These are phyloP conservation scores for Dendrocalamus sinicus DNA, from an alignment of 176 grass and related monocot species.

Conservation along the genomic window DNA sequence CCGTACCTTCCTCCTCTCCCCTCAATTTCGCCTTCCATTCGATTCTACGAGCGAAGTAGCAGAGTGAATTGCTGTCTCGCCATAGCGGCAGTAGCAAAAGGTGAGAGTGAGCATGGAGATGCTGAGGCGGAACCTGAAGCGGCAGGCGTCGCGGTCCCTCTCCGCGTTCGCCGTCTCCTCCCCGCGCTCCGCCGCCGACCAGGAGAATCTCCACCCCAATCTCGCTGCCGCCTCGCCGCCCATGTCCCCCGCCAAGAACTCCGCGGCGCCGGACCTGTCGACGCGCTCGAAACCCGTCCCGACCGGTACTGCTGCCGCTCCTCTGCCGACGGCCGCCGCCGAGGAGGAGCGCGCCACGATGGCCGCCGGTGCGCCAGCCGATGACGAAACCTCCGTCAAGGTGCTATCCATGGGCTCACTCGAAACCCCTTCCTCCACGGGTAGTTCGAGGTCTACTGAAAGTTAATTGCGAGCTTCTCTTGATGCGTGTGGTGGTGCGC, in stretches of 20 bases:
- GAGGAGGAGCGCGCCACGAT: background rate
- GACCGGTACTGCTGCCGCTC: background rate
- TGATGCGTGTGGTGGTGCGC: constrained; percentile 5
- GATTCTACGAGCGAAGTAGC: background rate
- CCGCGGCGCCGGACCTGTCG: constrained; percentile 13
- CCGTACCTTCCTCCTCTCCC: background rate
- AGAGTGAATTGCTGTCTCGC: background rate
- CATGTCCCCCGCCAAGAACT: constrained; percentile 41
- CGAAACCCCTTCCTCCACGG: background rate
- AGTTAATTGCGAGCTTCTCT: background rate
- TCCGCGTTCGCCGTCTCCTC: constrained; percentile 45
- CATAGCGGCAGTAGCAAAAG: background rate
- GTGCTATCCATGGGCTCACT: background rate
- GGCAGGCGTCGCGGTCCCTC: constrained; percentile 51
- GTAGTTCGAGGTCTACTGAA: background rate
- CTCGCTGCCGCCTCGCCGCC: constrained; percentile 25
- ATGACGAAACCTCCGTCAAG: constrained; percentile 47
- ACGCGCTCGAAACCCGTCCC: constrained; percentile 28
- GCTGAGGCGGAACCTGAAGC: constrained; percentile 57
- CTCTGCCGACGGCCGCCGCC: background rate
- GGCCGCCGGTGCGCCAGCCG: background rate
- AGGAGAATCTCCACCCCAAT: constrained; percentile 65
- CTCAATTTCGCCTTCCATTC: background rate
- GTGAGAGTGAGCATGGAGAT: constrained; percentile 48
- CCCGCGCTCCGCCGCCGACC: constrained; percentile 28